phyloP scores from a whole-genome alignment of 2,329 filamentous ascomycete species.

The Taxawa tesnikishii region DNA sequence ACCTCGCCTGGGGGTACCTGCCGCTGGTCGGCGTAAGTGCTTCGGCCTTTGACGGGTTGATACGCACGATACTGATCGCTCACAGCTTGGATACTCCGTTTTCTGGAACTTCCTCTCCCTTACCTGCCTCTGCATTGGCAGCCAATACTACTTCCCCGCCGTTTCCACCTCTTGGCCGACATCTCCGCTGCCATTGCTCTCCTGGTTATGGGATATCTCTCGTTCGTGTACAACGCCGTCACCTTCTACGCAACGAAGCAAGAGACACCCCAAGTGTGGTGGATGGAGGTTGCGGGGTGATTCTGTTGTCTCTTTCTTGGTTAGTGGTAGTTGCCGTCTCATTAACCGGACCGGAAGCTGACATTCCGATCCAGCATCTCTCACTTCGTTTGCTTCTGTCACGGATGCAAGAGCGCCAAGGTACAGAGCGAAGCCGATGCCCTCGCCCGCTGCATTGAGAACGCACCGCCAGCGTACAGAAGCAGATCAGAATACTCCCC shows the following conservation, averaged over 20 bases:
- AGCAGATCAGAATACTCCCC: constrained; percentile 3
- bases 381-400: constrained; percentile 7
- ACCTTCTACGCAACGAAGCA: too few relatives aligned
- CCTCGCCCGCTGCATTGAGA: too few relatives aligned
- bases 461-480: not conserved
- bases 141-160: constrained; percentile 1
- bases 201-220: constrained; percentile 5
- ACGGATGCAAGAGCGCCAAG: constrained; percentile 6
- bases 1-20: too few relatives aligned
- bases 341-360: too few relatives aligned
- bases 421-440: constrained; percentile 1
- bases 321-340: too few relatives aligned
- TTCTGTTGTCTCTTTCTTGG: not conserved
- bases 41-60: too few relatives aligned
- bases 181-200: constrained; percentile 7
- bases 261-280: constrained; percentile 1
- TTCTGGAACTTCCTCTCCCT: not conserved
- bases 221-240: constrained; percentile 6
- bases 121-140: not conserved
- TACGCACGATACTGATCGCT: not conserved
- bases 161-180: constrained; percentile 11
- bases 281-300: not conserved
- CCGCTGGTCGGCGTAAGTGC: too few relatives aligned
- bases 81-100: not conserved
- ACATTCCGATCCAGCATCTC: too few relatives aligned